Evolutionary conservation across 257 asterid genomes (phyloP).

Genomic region (Solanum virginianum): DNA sequence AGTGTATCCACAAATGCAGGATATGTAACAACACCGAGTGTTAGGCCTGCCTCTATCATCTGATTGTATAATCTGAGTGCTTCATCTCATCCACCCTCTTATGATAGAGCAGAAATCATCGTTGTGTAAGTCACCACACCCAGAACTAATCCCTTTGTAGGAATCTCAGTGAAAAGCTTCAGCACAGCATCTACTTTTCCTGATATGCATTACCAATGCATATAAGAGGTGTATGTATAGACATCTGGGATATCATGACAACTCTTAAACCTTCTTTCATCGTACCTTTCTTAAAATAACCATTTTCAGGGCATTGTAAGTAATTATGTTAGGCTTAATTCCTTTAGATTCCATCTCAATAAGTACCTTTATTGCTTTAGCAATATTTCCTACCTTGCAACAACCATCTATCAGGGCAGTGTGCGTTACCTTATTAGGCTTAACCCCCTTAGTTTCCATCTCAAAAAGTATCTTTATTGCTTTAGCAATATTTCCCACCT

Average conservation of each 20-base stretch:
- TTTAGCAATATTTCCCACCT: not conserved
- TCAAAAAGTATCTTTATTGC: not conserved
- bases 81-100: slow-evolving; percentile 60
- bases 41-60: slow-evolving; percentile 42
- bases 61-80: slow-evolving; percentile 61
- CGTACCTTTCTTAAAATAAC: slow-evolving; percentile 16
- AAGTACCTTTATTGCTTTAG: too few species aligned
- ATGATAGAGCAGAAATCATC: slow-evolving; percentile 52
- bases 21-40: not conserved
- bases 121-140: slow-evolving; percentile 43
- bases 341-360: slow-evolving; percentile 10
- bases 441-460: slow-evolving; percentile 19
- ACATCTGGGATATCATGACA: slow-evolving; percentile 59
- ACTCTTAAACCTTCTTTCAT: slow-evolving; percentile 25
- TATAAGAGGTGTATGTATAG: slow-evolving; percentile 53
- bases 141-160: slow-evolving; percentile 19
- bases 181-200: slow-evolving; percentile 51
- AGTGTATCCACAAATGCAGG: not conserved
- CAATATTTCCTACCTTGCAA: not conserved
- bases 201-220: slow-evolving; percentile 52
- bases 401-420: slow-evolving; percentile 14
- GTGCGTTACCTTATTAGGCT: slow-evolving; percentile 13
- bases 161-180: slow-evolving; percentile 51
- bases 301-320: slow-evolving; percentile 16
- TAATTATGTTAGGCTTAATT: slow-evolving; percentile 12